These are phyloP conservation scores for Fagus crenata DNA, from an alignment of 306 rosid genomes.

Conservation along the genomic window DNA sequence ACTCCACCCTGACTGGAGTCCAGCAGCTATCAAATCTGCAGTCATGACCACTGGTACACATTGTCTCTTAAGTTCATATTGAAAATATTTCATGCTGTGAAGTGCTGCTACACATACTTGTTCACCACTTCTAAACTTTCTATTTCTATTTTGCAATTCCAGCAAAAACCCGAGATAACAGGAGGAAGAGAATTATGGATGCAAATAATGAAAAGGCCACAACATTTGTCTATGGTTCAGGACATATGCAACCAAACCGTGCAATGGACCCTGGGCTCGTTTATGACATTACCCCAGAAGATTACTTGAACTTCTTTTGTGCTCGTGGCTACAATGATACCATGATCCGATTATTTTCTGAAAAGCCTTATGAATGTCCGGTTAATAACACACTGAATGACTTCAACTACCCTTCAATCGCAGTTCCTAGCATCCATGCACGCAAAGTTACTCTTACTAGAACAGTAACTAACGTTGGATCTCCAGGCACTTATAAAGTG, in stretches of 20 bases:
- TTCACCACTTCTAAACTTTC: neutral
- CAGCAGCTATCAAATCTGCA: conserved; percentile 65
- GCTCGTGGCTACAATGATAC: conserved; percentile 45
- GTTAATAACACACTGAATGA: conserved; percentile 33
- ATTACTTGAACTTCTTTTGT: conserved; percentile 61
- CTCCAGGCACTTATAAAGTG: conserved; percentile 42
- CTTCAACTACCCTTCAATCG: conserved; percentile 69
- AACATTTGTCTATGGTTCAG: conserved; percentile 56
- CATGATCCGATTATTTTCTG: conserved; percentile 22
- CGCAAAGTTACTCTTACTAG: conserved; percentile 33
- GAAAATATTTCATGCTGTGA: neutral
- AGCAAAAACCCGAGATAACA: conserved; percentile 41
- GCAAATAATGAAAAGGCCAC: conserved; percentile 29
- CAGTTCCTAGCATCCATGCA: conserved; percentile 14
- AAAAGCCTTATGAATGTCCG: conserved; percentile 35
- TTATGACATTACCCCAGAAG: conserved; percentile 41
- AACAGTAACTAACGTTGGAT: conserved; percentile 55
- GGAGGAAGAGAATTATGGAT: conserved; percentile 11
- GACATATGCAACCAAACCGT: conserved; percentile 44
- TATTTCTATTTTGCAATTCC: conserved; percentile 10
- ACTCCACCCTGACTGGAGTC: conserved; percentile 62
- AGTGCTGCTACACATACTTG: neutral
- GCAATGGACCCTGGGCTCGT: conserved; percentile 67
- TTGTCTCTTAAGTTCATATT: neutral
- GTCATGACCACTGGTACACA: conserved; percentile 64